Base-by-base conservation (phyloP, 192 early-diverging fungal species). In the Coemansia sp. region DNA sequence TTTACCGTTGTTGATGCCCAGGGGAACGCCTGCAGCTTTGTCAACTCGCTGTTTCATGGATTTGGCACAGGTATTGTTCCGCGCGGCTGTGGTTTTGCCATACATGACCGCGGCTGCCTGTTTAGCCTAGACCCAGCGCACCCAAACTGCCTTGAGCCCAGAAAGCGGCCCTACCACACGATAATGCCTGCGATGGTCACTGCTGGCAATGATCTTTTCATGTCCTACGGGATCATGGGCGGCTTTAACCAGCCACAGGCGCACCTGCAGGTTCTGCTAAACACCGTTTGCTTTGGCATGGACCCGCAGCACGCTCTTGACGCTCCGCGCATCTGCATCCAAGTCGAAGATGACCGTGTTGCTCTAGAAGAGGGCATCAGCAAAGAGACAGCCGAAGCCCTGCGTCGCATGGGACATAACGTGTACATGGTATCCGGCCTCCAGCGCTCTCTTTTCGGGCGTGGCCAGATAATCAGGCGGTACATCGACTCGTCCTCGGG, bases 201-300 rank as follows among this genome's bases (percentile, higher is more conserved):
- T 2, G 48, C 33, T 34, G 62, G 32, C 25, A 38, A 60, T 56
- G 69, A 67, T 8, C 50, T 75, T 14, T 56, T 60, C 31, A 71
- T 68, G 25, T 49, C 60, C 31, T 71, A 63, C 25, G 80, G 76
- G 20, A 79, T 84, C 50, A 91, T 93, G 90, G 92, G 92, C 48
- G 89, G 84, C 5, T 90, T 85, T 69, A 89, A 89, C 84, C 92
- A 93, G 73, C 92, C 92, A 18, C 92, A 94, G 74, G 91, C 91
- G n/a, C 91, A 94, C 48, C 67, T 92, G 3, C 92, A 94, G 77
- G 87, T 91, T 7, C 73, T 94, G 58, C 56, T 92, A 32, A 91
- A 91, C 60, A 71, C 89, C 20, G 56, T 86, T 51, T 80, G 84
- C 60, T 86, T 85, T 54, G 71, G 76, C 7, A 80, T 84, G 67